A percentile compares a stretch with the other conserved stretches of the same genome.
Conservation (phyloP, 345 rosid species). For the Diplotaxis tenuifolia region DNA sequence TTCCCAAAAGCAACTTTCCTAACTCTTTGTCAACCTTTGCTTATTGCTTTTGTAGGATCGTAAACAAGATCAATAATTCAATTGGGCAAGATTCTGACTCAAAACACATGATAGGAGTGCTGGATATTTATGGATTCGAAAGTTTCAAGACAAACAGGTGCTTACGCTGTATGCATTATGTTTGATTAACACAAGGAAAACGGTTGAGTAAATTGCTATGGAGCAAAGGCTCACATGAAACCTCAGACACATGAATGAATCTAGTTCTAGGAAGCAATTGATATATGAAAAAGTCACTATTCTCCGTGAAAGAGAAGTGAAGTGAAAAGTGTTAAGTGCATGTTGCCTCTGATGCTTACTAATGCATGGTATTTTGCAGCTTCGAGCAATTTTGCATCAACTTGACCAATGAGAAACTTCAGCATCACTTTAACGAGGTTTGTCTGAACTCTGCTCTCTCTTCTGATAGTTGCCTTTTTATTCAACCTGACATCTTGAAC, state of each 20-base stretch:
- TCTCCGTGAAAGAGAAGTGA: background rate
- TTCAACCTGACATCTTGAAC: conserved; percentile 25
- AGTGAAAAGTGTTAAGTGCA: background rate
- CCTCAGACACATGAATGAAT: conserved; percentile 14
- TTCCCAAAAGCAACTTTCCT: background rate
- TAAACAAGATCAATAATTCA: background rate
- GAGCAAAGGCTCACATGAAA: conserved; percentile 17
- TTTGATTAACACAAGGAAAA: conserved; percentile 32
- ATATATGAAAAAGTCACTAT: background rate
- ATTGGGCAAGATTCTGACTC: background rate
- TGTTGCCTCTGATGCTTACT: background rate
- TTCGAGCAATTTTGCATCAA: conserved; percentile 99
- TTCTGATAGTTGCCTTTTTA: conserved; percentile 22
- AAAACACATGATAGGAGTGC: background rate
- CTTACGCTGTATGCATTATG: conserved; percentile 50
- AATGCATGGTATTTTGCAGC: conserved; percentile 45
- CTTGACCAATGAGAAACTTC: conserved; percentile 98
- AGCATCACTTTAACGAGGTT: conserved; percentile 98
- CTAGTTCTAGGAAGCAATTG: background rate
- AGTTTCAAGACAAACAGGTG: conserved; percentile 99
- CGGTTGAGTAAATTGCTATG: background rate
- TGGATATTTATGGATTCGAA: conserved; percentile 98
- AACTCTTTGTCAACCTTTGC: background rate
- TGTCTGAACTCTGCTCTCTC: conserved; percentile 22
- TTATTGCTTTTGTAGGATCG: background rate